Conservation (phyloP, 495 filamentous ascomycete species). For the Cladorrhinum samala region DNA sequence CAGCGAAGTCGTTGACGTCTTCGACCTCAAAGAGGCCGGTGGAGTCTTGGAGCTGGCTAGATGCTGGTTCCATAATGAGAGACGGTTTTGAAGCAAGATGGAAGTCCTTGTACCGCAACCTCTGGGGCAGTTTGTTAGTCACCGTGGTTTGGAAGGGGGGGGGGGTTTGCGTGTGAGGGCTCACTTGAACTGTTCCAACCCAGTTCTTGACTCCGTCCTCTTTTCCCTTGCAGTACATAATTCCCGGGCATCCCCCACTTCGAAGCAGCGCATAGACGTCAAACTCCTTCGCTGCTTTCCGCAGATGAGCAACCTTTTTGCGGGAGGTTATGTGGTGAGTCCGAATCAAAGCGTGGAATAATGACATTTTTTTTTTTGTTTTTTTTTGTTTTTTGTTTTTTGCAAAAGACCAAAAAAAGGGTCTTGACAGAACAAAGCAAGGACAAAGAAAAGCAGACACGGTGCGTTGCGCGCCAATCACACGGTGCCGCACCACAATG, state of each 20-base stretch:
- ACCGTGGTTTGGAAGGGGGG: no score
- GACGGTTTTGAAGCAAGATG: conserved; percentile 22
- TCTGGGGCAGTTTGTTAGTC: no score
- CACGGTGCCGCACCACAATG: background rate
- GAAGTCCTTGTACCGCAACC: conserved; percentile 30
- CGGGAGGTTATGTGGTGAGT: conserved; percentile 81
- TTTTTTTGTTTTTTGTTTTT: background rate
- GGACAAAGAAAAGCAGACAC: no score
- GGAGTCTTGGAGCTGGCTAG: conserved; percentile 4
- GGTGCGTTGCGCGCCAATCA: no score
- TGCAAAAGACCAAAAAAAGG: background rate
- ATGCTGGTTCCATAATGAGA: conserved; percentile 6
- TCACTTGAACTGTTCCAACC: conserved; percentile 29
- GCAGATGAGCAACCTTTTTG: conserved; percentile 63
- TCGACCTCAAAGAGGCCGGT: conserved; percentile 22
- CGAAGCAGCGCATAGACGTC: conserved; percentile 58
- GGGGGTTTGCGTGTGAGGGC: no score
- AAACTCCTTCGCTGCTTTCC: conserved; percentile 53
- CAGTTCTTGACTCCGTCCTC: conserved; percentile 35
- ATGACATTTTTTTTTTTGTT: conserved; percentile 12
- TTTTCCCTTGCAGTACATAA: conserved; percentile 69
- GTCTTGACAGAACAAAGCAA: no score
- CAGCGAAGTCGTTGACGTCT: conserved; percentile 22
- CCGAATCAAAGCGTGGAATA: conserved; percentile 60
- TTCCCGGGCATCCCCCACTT: conserved; percentile 60